Evolutionary conservation across 306 rosid genomes (phyloP).

Genomic region (Myrica gale): DNA sequence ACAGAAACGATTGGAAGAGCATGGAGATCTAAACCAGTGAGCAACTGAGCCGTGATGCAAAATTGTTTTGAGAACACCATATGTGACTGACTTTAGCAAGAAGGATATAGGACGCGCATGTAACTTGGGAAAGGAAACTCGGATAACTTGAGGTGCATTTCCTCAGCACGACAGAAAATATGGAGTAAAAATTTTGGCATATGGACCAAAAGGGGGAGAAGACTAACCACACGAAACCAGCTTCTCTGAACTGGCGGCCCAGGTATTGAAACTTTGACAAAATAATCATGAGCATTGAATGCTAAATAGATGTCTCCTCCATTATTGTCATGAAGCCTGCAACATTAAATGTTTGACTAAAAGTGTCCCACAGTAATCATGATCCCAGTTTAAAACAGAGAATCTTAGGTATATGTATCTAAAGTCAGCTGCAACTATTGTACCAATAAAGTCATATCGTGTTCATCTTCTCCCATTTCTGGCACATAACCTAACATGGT

Average conservation of each 20-base stretch:
- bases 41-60: neutral
- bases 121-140: neutral
- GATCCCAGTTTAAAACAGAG: neutral
- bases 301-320: conserved; percentile 84
- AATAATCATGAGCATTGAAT: conserved; percentile 79
- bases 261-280: conserved; percentile 50
- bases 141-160: conserved; percentile 8
- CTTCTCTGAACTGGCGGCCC: conserved; percentile 56
- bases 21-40: neutral
- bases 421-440: neutral
- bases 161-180: neutral
- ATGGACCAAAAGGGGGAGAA: conserved; percentile 12
- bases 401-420: neutral
- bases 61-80: too few species aligned
- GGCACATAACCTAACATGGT: neutral
- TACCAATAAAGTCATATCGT: neutral
- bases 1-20: neutral
- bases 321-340: conserved; percentile 74
- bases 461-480: neutral
- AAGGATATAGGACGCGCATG: neutral
- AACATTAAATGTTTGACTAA: conserved; percentile 1
- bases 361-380: neutral
- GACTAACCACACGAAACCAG: conserved; percentile 94
- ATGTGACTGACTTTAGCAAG: neutral
- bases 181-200: neutral